A percentile compares a stretch with the other conserved stretches of the same genome.
phyloP scores from a whole-genome alignment of 768 basidiomycete genomes.

The Lactarius pseudohatsudake region DNA sequence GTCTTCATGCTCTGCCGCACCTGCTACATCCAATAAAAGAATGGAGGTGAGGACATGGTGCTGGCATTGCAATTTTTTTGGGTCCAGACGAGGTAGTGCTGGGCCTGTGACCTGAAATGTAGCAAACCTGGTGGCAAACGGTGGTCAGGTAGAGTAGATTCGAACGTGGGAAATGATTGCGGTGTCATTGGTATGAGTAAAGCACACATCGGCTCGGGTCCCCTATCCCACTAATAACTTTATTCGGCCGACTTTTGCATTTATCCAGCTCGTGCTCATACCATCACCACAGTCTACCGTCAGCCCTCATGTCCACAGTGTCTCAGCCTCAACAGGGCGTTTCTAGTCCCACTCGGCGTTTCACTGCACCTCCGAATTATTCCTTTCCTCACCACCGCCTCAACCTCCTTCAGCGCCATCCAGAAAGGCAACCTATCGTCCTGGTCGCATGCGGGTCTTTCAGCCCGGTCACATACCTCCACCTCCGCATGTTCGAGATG shows the following conservation, averaged over 20 bases:
- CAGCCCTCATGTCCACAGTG: conserved; percentile 16
- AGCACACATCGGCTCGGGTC: neutral
- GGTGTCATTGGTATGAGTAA: neutral
- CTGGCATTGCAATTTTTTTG: no score
- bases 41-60: neutral
- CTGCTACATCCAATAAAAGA: neutral
- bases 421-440: conserved; percentile 79
- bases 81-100: neutral
- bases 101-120: neutral
- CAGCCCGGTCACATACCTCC: conserved; percentile 96
- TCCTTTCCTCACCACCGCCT: conserved; percentile 69
- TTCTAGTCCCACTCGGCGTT: conserved; percentile 32
- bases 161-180: conserved; percentile 9
- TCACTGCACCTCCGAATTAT: conserved; percentile 67
- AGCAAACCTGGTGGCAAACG: neutral
- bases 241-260: conserved; percentile 1
- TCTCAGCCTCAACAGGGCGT: conserved; percentile 8
- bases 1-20: no score
- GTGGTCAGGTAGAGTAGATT: neutral
- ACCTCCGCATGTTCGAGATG: conserved; percentile 99
- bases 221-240: conserved; percentile 5
- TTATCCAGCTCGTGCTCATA: neutral
- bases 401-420: conserved; percentile 52
- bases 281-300: conserved; percentile 7
- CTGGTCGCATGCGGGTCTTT: conserved; percentile 98